These are phyloP conservation scores for Mariannaea elegans DNA, from an alignment of 2,329 filamentous ascomycete species.

Conservation along the genomic window DNA sequence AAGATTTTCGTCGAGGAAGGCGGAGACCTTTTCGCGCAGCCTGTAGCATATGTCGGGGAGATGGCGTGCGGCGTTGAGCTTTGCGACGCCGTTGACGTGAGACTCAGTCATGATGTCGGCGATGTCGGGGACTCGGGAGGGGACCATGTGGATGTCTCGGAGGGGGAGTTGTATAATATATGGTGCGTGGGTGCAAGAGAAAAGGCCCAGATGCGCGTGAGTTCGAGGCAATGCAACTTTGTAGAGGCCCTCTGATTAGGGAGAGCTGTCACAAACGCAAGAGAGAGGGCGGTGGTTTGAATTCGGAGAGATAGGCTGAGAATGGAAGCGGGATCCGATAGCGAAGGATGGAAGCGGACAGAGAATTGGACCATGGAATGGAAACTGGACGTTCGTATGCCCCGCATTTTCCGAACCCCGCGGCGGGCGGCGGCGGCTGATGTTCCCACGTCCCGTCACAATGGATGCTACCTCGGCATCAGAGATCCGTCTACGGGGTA, in stretches of 20 bases:
- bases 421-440: too few relatives aligned
- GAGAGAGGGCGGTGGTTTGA: background rate
- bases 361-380: too few relatives aligned
- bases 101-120: conserved; percentile 11
- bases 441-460: too few relatives aligned
- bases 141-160: background rate
- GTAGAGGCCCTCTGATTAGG: background rate
- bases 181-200: background rate
- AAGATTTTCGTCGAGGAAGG: conserved; percentile 71
- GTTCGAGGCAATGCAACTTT: background rate
- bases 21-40: conserved; percentile 67
- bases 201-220: background rate
- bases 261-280: background rate
- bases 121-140: background rate
- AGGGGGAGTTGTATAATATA: background rate
- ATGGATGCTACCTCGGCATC: too few relatives aligned
- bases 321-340: background rate
- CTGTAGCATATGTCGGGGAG: conserved; percentile 57
- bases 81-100: conserved; percentile 22
- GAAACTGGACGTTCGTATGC: too few relatives aligned
- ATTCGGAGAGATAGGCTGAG: background rate
- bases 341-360: too few relatives aligned
- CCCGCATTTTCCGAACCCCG: too few relatives aligned
- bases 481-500: too few relatives aligned
- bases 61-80: conserved; percentile 24